Conservation (phyloP, 2,329 filamentous ascomycete genomes). For the Coniella vitis region DNA sequence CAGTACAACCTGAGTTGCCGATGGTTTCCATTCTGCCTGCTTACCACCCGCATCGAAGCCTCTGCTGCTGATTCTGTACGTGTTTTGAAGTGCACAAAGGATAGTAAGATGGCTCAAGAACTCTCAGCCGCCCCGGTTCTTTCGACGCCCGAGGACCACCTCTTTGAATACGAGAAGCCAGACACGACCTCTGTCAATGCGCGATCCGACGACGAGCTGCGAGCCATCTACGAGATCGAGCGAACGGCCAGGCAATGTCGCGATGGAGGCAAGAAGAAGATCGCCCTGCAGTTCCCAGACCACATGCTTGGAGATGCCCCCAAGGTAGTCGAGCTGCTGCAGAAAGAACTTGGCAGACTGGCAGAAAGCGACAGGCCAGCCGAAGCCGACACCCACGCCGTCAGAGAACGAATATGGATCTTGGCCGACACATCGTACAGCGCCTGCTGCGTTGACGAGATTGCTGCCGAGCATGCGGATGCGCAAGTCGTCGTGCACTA, state of each 20-base stretch:
- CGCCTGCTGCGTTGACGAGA: conserved; percentile 93
- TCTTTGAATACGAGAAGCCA: conserved; percentile 47
- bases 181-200: conserved; percentile 21
- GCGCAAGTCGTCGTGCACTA: conserved; percentile 94
- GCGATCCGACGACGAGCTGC: conserved; percentile 59
- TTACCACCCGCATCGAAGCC: background rate
- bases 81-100: no score
- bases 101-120: conserved; percentile 32
- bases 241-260: conserved; percentile 72
- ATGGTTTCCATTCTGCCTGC: background rate
- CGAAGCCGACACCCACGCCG: background rate
- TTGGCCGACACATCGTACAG: conserved; percentile 95
- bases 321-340: conserved; percentile 63
- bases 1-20: background rate
- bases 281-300: conserved; percentile 95
- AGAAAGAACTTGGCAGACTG: conserved; percentile 25
- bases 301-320: conserved; percentile 83
- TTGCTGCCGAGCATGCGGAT: conserved; percentile 87
- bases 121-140: conserved; percentile 51
- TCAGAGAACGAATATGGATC: conserved; percentile 58
- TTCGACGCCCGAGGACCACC: conserved; percentile 55
- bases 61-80: background rate
- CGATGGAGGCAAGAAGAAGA: conserved; percentile 61
- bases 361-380: background rate
- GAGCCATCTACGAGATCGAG: conserved; percentile 74